Evolutionary conservation across 768 basidiomycete genomes (phyloP).

Genomic region (Hericium erinaceus): DNA sequence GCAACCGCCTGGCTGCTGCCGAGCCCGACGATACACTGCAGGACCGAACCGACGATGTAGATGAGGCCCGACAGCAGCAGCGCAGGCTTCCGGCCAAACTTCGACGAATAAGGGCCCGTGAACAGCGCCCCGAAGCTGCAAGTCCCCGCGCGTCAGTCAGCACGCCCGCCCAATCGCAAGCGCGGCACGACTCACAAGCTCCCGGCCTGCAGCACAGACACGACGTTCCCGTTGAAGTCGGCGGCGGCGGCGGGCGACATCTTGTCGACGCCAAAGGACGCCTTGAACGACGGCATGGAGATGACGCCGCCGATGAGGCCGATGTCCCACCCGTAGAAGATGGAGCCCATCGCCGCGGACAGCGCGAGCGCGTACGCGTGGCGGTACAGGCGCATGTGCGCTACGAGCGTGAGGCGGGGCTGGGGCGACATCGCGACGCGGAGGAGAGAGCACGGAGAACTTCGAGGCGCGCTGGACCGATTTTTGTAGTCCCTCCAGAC

Average conservation of each 20-base stretch:
- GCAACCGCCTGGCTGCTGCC: slow-evolving; percentile 27
- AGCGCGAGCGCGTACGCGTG: slow-evolving; percentile 37
- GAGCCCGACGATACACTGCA: slow-evolving; percentile 36
- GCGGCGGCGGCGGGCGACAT: slow-evolving; percentile 28
- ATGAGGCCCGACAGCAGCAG: slow-evolving; percentile 36
- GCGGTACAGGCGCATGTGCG: slow-evolving; percentile 20
- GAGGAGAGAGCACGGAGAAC: no score
- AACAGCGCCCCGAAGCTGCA: slow-evolving; percentile 36
- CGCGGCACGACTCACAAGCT: slow-evolving; percentile 31
- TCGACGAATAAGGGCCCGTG: slow-evolving; percentile 30
- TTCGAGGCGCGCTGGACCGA: no score
- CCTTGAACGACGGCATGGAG: slow-evolving; percentile 35
- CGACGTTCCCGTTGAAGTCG: slow-evolving; percentile 39
- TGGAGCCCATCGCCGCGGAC: slow-evolving; percentile 38
- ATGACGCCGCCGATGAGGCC: slow-evolving; percentile 43
- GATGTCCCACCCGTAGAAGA: slow-evolving; percentile 43
- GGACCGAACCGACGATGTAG: slow-evolving; percentile 38
- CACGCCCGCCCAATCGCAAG: neutral
- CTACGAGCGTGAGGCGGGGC: neutral
- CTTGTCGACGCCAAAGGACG: slow-evolving; percentile 37
- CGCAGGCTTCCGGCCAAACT: slow-evolving; percentile 37
- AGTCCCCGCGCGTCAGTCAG: neutral
- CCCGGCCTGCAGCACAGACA: slow-evolving; percentile 40
- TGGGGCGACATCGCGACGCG: no score
- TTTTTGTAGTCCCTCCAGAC: no score